phyloP scores from a whole-genome alignment of 805 yeast genomes.

The Saccharomycopsis olivae region DNA sequence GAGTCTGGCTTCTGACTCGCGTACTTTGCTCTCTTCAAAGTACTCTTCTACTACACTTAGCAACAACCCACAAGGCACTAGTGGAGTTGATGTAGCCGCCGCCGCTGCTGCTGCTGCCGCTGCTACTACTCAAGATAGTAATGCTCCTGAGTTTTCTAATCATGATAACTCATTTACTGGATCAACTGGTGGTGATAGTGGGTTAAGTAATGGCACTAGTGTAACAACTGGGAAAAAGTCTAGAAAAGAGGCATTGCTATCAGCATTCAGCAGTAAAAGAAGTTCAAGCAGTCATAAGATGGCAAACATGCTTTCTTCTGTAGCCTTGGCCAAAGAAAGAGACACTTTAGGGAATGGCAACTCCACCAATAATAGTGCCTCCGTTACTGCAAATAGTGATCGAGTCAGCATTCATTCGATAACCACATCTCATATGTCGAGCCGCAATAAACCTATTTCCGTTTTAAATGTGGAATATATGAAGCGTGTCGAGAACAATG shows the following conservation, averaged over 20 bases:
- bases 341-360: no score
- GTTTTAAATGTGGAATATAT: slow-evolving; percentile 11
- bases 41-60: slow-evolving; percentile 7
- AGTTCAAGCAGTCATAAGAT: neutral
- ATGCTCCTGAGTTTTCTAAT: neutral
- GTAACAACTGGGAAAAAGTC: neutral
- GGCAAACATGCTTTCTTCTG: neutral
- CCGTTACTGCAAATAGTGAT: no score
- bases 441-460: slow-evolving; percentile 1
- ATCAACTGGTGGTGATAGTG: no score
- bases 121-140: neutral
- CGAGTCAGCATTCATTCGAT: neutral
- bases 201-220: no score
- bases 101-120: neutral
- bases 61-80: neutral
- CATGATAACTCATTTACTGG: neutral
- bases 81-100: neutral
- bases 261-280: neutral
- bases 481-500: slow-evolving; percentile 10
- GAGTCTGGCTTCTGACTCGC: slow-evolving; percentile 1
- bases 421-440: neutral
- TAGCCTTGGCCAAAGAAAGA: no score
- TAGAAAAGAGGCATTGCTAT: slow-evolving; percentile 4
- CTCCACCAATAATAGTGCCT: neutral
- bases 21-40: slow-evolving; percentile 9